These are phyloP conservation scores for Fusarium equiseti DNA, from an alignment of 2,329 filamentous ascomycete genomes.

Conservation along the genomic window DNA sequence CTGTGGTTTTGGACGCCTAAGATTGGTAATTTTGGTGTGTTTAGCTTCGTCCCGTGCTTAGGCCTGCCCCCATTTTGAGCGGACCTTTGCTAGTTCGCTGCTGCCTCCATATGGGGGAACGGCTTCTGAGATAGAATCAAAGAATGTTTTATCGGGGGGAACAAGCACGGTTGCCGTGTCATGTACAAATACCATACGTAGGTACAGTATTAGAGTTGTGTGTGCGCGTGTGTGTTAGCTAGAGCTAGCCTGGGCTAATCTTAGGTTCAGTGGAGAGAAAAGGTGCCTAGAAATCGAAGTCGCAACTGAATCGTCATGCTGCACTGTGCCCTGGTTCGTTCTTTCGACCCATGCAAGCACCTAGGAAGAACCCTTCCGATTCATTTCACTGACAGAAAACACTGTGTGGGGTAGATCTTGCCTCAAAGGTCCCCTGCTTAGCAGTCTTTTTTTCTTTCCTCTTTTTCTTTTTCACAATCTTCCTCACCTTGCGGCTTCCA, in stretches of 20 bases:
- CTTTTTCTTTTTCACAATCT: neutral
- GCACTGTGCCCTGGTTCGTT: neutral
- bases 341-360: neutral
- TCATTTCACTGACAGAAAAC: neutral
- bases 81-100: conserved; percentile 36
- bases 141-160: conserved; percentile 24
- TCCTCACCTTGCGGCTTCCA: neutral
- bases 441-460: neutral
- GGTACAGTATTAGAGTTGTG: conserved; percentile 12
- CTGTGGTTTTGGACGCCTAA: conserved; percentile 22
- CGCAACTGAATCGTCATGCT: neutral
- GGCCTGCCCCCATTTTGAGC: conserved; percentile 24
- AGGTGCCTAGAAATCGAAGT: neutral
- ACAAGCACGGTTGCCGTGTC: conserved; percentile 11
- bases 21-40: conserved; percentile 34
- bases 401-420: conserved; percentile 15
- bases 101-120: conserved; percentile 40
- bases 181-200: neutral
- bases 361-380: conserved; percentile 25
- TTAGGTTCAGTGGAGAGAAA: conserved; percentile 15
- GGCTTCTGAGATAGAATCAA: conserved; percentile 24
- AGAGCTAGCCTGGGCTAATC: neutral
- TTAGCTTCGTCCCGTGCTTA: conserved; percentile 30
- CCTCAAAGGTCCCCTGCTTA: neutral
- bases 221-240: conserved; percentile 7